Percentiles rank a stretch among this genome's conserved stretches.
phyloP scores from a whole-genome alignment of 805 yeast genomes.

The Kuraishia floccosa region DNA sequence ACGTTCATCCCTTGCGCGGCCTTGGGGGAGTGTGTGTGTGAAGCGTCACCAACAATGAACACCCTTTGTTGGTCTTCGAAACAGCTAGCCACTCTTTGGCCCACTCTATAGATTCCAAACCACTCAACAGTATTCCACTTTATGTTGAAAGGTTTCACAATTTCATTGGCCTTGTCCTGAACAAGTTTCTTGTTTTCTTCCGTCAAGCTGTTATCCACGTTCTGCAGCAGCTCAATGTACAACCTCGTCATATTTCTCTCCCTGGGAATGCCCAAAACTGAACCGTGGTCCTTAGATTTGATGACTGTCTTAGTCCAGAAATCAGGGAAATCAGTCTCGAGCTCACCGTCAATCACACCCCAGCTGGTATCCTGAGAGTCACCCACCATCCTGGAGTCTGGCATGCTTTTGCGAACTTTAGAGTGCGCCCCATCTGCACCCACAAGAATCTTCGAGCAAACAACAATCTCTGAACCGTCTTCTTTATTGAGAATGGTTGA shows the following conservation, averaged over 20 bases:
- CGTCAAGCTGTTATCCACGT: slow-evolving; percentile 4
- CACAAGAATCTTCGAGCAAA: slow-evolving; percentile 18
- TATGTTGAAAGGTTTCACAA: slow-evolving; percentile 11
- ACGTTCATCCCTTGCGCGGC: slow-evolving; percentile 25
- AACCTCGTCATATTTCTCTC: slow-evolving; percentile 19
- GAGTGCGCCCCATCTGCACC: slow-evolving; percentile 23
- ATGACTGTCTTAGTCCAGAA: slow-evolving; percentile 20
- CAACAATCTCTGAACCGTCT: slow-evolving; percentile 4
- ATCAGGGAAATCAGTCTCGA: slow-evolving; percentile 22
- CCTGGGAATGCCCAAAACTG: slow-evolving; percentile 22
- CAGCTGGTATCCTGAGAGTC: slow-evolving; percentile 22
- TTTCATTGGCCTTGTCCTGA: slow-evolving; percentile 11
- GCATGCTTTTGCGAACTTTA: slow-evolving; percentile 16
- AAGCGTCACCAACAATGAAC: slow-evolving; percentile 20
- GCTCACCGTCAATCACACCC: slow-evolving; percentile 24
- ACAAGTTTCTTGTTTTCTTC: slow-evolving; percentile 11
- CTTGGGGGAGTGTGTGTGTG: slow-evolving; percentile 20
- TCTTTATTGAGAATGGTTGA: not conserved
- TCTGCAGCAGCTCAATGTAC: slow-evolving; percentile 15
- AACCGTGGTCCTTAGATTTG: slow-evolving; percentile 16
- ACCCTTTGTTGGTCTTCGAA: slow-evolving; percentile 11
- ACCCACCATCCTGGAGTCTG: slow-evolving; percentile 17
- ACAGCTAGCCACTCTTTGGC: slow-evolving; percentile 16
- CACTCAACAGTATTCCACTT: slow-evolving; percentile 17
- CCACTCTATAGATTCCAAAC: slow-evolving; percentile 20